Percentiles rank a stretch among this genome's conserved stretches.
phyloP scores from a whole-genome alignment of 2,329 filamentous ascomycete species.

The Diplodia corticola region DNA sequence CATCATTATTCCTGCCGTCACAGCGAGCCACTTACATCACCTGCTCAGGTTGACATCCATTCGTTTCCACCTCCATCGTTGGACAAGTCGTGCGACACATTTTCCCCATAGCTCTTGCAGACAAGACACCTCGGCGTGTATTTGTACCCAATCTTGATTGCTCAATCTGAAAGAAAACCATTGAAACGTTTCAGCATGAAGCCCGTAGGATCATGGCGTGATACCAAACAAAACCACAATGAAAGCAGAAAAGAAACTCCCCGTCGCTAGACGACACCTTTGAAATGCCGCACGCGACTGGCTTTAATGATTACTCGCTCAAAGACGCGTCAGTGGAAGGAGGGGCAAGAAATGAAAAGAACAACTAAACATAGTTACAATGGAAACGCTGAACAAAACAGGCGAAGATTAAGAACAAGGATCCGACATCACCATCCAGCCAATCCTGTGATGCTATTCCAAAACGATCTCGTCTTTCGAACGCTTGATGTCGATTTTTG shows the following conservation, averaged over 20 bases:
- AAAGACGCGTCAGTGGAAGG: background rate
- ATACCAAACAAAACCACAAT: background rate
- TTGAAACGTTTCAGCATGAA: slow-evolving; percentile 4
- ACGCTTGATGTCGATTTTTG: slow-evolving; percentile 4
- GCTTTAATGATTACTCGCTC: slow-evolving; percentile 13
- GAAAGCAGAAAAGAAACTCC: background rate
- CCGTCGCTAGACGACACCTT: slow-evolving; percentile 4
- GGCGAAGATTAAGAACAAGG: background rate
- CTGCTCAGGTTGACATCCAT: too few relatives aligned
- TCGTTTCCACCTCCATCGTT: background rate
- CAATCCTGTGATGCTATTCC: slow-evolving; percentile 18
- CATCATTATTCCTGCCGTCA: background rate
- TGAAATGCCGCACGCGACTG: slow-evolving; percentile 2
- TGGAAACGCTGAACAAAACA: background rate
- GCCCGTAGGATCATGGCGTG: slow-evolving; percentile 6
- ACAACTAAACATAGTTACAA: slow-evolving; percentile 13
- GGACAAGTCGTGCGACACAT: background rate
- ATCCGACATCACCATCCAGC: slow-evolving; percentile 8
- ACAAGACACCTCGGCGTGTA: background rate
- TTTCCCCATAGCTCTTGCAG: background rate
- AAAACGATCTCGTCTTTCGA: slow-evolving; percentile 14
- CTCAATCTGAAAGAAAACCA: slow-evolving; percentile 1
- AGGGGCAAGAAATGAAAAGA: background rate
- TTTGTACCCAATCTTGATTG: background rate
- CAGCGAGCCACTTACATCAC: background rate